Evolutionary conservation across 371 early-diverging fungal genomes (phyloP).

Genomic region (Zychaea mexicana): DNA sequence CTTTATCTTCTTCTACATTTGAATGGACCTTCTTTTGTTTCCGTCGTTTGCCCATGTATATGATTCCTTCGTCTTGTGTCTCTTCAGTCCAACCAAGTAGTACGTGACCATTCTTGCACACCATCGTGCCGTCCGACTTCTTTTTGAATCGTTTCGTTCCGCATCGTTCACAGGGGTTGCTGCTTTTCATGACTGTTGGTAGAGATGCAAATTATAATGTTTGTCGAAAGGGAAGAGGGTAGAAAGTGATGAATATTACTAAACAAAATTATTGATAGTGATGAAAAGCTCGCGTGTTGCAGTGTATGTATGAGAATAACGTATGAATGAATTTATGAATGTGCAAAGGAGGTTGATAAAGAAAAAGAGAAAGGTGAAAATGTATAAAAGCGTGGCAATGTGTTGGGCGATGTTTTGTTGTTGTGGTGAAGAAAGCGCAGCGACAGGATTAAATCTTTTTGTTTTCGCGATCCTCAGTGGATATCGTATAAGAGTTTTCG

Average conservation of each 20-base stretch:
- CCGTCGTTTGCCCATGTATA: neutral
- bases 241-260: too few species aligned
- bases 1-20: neutral
- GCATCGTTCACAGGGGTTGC: slow-evolving; percentile 14
- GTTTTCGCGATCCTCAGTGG: slow-evolving; percentile 44
- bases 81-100: slow-evolving; percentile 12
- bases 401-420: too few species aligned
- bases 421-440: too few species aligned
- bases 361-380: neutral
- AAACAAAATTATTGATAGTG: too few species aligned
- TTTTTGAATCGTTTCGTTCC: slow-evolving; percentile 15
- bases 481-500: slow-evolving; percentile 72
- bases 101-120: slow-evolving; percentile 24
- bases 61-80: slow-evolving; percentile 1
- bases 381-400: too few species aligned
- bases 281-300: too few species aligned
- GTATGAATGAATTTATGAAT: neutral
- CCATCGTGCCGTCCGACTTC: slow-evolving; percentile 14
- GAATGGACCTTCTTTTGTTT: neutral
- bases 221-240: too few species aligned
- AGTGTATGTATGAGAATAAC: neutral
- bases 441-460: slow-evolving; percentile 17
- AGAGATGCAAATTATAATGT: too few species aligned
- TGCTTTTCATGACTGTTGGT: too few species aligned
- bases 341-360: neutral